Evolutionary conservation across 2,329 filamentous ascomycete genomes (phyloP).

Genomic region (Coleophoma crateriformis): DNA sequence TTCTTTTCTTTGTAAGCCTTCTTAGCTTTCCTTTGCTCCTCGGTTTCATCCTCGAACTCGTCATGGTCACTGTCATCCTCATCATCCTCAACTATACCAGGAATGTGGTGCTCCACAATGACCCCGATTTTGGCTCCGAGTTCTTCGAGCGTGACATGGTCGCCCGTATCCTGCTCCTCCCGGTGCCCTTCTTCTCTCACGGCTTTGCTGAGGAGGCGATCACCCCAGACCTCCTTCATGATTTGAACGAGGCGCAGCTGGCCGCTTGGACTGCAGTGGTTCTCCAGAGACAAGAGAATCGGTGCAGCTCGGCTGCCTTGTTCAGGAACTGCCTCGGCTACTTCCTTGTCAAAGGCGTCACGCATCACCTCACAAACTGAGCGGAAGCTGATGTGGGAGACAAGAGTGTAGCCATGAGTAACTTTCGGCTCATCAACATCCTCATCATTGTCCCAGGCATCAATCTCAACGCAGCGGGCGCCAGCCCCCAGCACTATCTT

Average conservation of each 20-base stretch:
- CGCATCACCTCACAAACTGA: slow-evolving; percentile 60
- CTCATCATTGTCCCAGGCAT: slow-evolving; percentile 63
- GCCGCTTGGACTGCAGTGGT: slow-evolving; percentile 55
- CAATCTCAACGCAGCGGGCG: slow-evolving; percentile 67
- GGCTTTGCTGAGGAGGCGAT: slow-evolving; percentile 51
- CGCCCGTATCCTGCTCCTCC: slow-evolving; percentile 44
- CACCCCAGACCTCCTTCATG: slow-evolving; percentile 58
- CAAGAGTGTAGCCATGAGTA: slow-evolving; percentile 64
- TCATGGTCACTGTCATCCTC: slow-evolving; percentile 32
- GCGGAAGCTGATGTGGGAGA: slow-evolving; percentile 61
- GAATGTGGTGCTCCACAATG: slow-evolving; percentile 63
- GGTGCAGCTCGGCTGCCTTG: slow-evolving; percentile 43
- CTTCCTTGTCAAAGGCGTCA: slow-evolving; percentile 55
- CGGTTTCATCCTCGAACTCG: slow-evolving; percentile 36
- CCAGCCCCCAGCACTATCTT: slow-evolving; percentile 56
- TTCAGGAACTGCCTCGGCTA: slow-evolving; percentile 32
- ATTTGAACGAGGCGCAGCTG: slow-evolving; percentile 58
- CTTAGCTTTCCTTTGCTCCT: slow-evolving; percentile 39
- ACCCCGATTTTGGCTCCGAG: slow-evolving; percentile 59
- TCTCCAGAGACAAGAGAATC: slow-evolving; percentile 61
- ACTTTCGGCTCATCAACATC: slow-evolving; percentile 61
- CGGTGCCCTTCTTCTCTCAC: slow-evolving; percentile 49
- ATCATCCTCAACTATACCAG: slow-evolving; percentile 39
- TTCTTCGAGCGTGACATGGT: slow-evolving; percentile 53
- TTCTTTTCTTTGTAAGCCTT: slow-evolving; percentile 49